Evolutionary conservation across 2,329 filamentous ascomycete genomes (phyloP).

Genomic region (Fusarium sp.): DNA sequence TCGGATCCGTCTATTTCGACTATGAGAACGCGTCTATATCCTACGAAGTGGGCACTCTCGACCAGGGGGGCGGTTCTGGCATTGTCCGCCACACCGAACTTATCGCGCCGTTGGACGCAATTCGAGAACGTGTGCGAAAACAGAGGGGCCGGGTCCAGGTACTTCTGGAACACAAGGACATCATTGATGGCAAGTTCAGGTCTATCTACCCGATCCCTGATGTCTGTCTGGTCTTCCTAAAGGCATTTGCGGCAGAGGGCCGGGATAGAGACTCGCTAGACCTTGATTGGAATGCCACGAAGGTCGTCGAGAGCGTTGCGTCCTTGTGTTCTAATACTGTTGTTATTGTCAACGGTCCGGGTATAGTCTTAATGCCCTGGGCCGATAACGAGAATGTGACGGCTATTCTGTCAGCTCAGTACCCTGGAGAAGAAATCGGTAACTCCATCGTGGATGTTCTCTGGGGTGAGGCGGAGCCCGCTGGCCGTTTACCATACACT

Average conservation of each 20-base stretch:
- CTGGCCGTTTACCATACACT: slow-evolving; percentile 76
- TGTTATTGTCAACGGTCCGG: not conserved
- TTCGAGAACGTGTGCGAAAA: slow-evolving; percentile 56
- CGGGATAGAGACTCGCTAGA: slow-evolving; percentile 60
- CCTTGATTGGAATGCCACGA: slow-evolving; percentile 66
- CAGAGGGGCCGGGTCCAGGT: slow-evolving; percentile 42
- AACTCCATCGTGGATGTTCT: slow-evolving; percentile 72
- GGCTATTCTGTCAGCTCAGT: slow-evolving; percentile 72
- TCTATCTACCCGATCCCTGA: slow-evolving; percentile 61
- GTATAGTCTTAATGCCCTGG: slow-evolving; percentile 56
- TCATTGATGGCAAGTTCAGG: slow-evolving; percentile 46
- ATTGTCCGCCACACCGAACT: slow-evolving; percentile 51
- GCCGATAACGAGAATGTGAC: slow-evolving; percentile 74
- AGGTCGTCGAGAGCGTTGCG: slow-evolving; percentile 69
- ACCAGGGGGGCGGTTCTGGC: slow-evolving; percentile 64
- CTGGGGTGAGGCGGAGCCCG: slow-evolving; percentile 73
- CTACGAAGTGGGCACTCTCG: slow-evolving; percentile 61
- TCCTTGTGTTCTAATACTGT: slow-evolving; percentile 44
- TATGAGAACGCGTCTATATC: slow-evolving; percentile 67
- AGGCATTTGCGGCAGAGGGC: slow-evolving; percentile 72
- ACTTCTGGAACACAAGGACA: not conserved
- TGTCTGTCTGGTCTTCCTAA: slow-evolving; percentile 71
- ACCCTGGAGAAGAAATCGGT: slow-evolving; percentile 77
- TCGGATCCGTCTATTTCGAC: slow-evolving; percentile 65
- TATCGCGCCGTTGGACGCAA: slow-evolving; percentile 50